Evolutionary conservation across 2,329 filamentous ascomycete species (phyloP).

Genomic region (Fusarium nodosum): DNA sequence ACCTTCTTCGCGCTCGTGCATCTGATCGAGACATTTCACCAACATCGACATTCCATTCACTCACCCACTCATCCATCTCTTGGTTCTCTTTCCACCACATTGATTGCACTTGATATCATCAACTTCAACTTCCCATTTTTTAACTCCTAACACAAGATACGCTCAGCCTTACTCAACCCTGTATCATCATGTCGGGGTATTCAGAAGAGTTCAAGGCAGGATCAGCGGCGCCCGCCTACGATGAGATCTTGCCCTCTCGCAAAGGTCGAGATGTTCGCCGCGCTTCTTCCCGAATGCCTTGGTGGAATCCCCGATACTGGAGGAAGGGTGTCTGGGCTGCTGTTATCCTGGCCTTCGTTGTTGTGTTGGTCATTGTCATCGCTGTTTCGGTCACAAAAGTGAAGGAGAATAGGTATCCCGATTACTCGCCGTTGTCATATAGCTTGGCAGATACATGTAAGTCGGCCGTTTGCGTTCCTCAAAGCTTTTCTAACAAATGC

Average conservation of each 20-base stretch:
- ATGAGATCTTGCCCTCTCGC: slow-evolving; percentile 48
- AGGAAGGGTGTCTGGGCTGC: slow-evolving; percentile 64
- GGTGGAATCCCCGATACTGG: slow-evolving; percentile 68
- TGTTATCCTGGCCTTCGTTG: slow-evolving; percentile 54
- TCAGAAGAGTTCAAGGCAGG: slow-evolving; percentile 41
- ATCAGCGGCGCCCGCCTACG: slow-evolving; percentile 46
- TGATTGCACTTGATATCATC: neutral
- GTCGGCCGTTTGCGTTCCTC: slow-evolving; percentile 32
- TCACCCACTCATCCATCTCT: neutral
- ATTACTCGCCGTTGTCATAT: slow-evolving; percentile 64
- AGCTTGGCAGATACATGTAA: slow-evolving; percentile 64
- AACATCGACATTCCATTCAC: slow-evolving; percentile 4
- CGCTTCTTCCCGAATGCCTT: slow-evolving; percentile 50
- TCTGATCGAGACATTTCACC: slow-evolving; percentile 19
- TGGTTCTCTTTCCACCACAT: slow-evolving; percentile 12
- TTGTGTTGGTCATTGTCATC: slow-evolving; percentile 65
- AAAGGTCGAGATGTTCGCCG: slow-evolving; percentile 39
- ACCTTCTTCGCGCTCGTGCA: neutral
- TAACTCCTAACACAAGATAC: neutral
- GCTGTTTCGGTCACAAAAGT: slow-evolving; percentile 59
- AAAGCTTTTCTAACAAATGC: slow-evolving; percentile 10
- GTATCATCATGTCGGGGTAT: slow-evolving; percentile 26
- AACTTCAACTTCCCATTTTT: slow-evolving; percentile 1
- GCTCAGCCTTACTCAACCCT: neutral
- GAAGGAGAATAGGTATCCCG: slow-evolving; percentile 61